Evolutionary conservation across 345 rosid species (phyloP), one percentile per base, ranked within the genome.

Genomic region (Brassica nigra): DNA sequence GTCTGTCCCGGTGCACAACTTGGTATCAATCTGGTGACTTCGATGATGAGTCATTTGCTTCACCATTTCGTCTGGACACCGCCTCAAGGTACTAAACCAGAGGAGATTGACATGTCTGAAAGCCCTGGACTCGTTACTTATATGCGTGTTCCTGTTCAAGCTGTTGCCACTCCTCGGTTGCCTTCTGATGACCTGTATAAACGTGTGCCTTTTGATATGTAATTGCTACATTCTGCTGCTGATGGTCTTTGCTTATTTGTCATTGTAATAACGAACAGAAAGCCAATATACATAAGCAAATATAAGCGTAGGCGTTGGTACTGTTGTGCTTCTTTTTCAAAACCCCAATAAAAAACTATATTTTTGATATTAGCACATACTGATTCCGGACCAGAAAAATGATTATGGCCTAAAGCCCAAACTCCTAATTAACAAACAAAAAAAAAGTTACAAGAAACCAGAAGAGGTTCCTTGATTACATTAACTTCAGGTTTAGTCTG

Each of bases 1-100:
- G 87, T 90, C 12, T 90, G 95, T 81, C 93, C 89, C 0, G 95
- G 90, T 42, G 85, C 92, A 5, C 95, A 86, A 65, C 91, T 90
- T 2, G 93, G 90, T 66, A 87, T 90, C 72, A 90, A 89, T 64
- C 34, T 90, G 84, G 87, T 82, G 12, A 85, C 89, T 2, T 90
- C 93, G 8, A 90, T 90, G 92, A 52, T 90, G 71, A 86, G 90
- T 54, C 91, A 89, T 77, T 20, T 90, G 73, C 73, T 90, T 84
- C 95, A 90, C 68, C 95, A 90, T 73, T 90, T 89, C 28, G 58
- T 49, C 23, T 90, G 95, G 95, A 76, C 81, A 11, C 92, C 91
- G 0, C 79, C 87, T 0, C 81, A 82, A 76, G 90, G 88, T 10
- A 16, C 78, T 31, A 86, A 82, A 79, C 80, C 88, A 0, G 87